A percentile compares a stretch with the other conserved stretches of the same genome.
Conservation (phyloP, 2,329 filamentous ascomycete species). For the Catunica adiposa region DNA sequence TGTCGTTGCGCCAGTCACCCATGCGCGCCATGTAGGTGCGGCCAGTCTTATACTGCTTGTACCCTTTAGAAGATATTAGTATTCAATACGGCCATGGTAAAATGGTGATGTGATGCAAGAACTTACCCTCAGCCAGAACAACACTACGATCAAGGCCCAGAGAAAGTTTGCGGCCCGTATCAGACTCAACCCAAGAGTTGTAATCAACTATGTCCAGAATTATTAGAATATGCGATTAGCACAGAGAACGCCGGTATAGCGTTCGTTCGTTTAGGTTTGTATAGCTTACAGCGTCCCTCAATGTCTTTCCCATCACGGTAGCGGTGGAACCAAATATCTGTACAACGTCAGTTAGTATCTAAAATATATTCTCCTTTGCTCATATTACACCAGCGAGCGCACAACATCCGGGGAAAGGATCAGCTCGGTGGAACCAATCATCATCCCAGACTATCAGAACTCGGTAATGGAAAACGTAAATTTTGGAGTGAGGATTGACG, state of each 20-base stretch:
- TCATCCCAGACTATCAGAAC: background rate
- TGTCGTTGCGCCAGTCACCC: slow-evolving; percentile 85
- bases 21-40: slow-evolving; percentile 78
- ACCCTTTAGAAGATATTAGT: slow-evolving; percentile 37
- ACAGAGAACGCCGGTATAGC: background rate
- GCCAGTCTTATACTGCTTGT: slow-evolving; percentile 83
- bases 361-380: background rate
- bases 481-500: slow-evolving; percentile 22
- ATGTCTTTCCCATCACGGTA: slow-evolving; percentile 66
- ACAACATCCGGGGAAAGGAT: background rate
- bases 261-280: background rate
- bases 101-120: background rate
- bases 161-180: slow-evolving; percentile 63
- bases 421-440: background rate
- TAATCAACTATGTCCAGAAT: slow-evolving; percentile 57
- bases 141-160: slow-evolving; percentile 59
- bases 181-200: slow-evolving; percentile 95
- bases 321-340: slow-evolving; percentile 94
- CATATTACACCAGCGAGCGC: background rate
- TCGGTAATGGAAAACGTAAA: background rate
- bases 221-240: slow-evolving; percentile 12
- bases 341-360: slow-evolving; percentile 8
- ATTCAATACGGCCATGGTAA: background rate
- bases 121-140: slow-evolving; percentile 71
- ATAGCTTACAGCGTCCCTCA: slow-evolving; percentile 71